These are phyloP conservation scores for Boletus eberwhitei DNA, from an alignment of 768 basidiomycete genomes.

Conservation along the genomic window DNA sequence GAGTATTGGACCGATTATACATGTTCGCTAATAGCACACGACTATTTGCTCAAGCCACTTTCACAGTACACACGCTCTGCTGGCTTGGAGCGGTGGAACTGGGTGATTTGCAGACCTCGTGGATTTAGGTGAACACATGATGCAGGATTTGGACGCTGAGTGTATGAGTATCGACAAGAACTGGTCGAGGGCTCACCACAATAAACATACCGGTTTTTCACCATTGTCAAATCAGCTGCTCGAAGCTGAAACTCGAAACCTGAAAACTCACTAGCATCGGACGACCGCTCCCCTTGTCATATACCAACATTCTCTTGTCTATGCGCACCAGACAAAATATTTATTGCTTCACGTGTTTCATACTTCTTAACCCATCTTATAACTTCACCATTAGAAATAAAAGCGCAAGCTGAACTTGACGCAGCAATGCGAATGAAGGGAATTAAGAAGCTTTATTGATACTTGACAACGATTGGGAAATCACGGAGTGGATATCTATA, in stretches of 20 bases:
- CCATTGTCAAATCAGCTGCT: neutral
- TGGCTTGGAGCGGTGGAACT: neutral
- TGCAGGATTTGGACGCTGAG: neutral
- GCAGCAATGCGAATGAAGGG: neutral
- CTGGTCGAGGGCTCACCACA: neutral
- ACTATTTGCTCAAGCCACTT: neutral
- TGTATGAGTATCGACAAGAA: neutral
- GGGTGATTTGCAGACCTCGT: neutral
- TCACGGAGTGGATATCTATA: constrained; percentile 70
- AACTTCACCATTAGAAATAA: neutral
- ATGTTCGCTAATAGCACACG: neutral
- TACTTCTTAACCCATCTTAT: neutral
- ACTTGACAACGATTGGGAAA: constrained; percentile 61
- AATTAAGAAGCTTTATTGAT: constrained; percentile 10
- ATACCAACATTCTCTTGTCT: neutral
- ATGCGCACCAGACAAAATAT: neutral
- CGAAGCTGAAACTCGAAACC: neutral
- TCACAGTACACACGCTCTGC: neutral
- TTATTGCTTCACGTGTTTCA: neutral
- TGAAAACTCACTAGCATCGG: neutral
- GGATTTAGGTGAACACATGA: neutral
- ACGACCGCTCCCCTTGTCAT: neutral
- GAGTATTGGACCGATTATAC: no score
- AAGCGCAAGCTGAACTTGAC: neutral
- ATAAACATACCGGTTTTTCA: neutral